Evolutionary conservation across 208 protist genomes (phyloP).

Genomic region (Crithidia expoeki): DNA sequence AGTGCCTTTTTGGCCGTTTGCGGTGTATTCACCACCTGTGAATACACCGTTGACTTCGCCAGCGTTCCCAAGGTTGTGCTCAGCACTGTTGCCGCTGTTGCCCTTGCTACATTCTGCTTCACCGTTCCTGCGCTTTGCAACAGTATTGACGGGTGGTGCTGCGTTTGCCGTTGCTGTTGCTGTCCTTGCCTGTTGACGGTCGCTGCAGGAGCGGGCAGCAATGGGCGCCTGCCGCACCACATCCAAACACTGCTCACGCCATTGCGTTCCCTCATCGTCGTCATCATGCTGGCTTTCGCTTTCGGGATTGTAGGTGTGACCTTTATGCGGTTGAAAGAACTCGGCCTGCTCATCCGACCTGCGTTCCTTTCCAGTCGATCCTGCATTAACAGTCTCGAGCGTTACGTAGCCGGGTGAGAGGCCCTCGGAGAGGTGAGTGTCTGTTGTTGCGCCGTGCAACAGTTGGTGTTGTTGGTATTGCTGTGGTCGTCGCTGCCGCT

Average conservation of each 20-base stretch:
- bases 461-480: no score
- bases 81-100: neutral
- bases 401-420: no score
- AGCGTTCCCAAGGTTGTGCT: no score
- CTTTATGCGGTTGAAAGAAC: neutral
- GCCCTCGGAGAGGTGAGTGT: no score
- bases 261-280: neutral
- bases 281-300: neutral
- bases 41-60: neutral
- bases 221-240: slow-evolving; percentile 16
- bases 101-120: neutral
- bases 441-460: no score
- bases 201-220: slow-evolving; percentile 9
- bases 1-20: neutral
- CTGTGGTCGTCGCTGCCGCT: neutral
- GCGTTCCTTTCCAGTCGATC: no score
- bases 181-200: neutral
- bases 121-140: neutral
- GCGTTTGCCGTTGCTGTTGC: neutral
- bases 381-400: no score
- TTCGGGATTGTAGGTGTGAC: neutral
- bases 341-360: no score
- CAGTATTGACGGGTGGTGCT: neutral
- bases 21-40: neutral
- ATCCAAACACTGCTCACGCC: slow-evolving; percentile 3